Evolutionary conservation across 768 basidiomycete species (phyloP).

Genomic region (Xerocomellus amylosporus): DNA sequence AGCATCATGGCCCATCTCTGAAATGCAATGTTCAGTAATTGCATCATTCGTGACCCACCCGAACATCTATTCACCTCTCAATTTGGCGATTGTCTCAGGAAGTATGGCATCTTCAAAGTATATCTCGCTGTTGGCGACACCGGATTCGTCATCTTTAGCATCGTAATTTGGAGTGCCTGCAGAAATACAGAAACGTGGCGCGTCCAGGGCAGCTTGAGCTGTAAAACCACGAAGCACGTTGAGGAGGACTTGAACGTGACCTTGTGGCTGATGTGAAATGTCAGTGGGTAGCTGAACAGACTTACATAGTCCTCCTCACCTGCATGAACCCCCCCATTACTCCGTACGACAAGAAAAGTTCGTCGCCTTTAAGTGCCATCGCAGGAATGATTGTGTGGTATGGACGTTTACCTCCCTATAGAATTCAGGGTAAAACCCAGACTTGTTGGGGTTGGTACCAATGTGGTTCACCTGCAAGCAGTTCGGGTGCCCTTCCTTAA

Average conservation of each 20-base stretch:
- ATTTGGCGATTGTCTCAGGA: conserved; percentile 55
- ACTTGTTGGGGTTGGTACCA: neutral
- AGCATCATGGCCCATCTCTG: conserved; percentile 90
- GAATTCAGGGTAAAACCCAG: neutral
- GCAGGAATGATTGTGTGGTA: conserved; percentile 97
- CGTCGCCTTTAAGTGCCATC: conserved; percentile 71
- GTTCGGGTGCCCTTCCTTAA: conserved; percentile 83
- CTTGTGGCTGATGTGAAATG: conserved; percentile 66
- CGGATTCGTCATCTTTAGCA: conserved; percentile 46
- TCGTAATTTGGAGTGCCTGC: conserved; percentile 68
- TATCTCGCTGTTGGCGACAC: conserved; percentile 73
- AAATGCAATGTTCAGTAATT: neutral
- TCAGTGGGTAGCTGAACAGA: neutral
- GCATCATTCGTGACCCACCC: neutral
- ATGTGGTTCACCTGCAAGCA: conserved; percentile 55
- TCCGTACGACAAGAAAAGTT: conserved; percentile 85
- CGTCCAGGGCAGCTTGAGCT: conserved; percentile 87
- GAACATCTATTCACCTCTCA: conserved; percentile 52
- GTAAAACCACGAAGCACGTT: conserved; percentile 88
- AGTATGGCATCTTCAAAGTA: conserved; percentile 86
- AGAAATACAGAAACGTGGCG: conserved; percentile 95
- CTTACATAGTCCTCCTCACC: conserved; percentile 34
- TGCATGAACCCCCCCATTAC: conserved; percentile 95
- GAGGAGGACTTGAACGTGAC: conserved; percentile 91
- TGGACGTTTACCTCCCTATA: conserved; percentile 75